phyloP scores from a whole-genome alignment of 306 rosid genomes.

The Prunus salicina region DNA sequence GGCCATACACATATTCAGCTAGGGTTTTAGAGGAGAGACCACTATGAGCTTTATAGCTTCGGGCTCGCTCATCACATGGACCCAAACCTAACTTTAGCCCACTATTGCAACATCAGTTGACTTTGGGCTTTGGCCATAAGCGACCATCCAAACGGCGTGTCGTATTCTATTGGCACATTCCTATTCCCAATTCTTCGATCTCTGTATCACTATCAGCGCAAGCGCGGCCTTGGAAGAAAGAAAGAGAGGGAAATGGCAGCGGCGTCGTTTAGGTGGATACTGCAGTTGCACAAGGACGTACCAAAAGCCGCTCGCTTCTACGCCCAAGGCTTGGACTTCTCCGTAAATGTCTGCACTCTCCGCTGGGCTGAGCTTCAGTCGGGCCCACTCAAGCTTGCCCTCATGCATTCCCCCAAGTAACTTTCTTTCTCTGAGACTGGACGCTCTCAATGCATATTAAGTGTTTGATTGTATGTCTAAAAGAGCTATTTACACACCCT shows the following conservation, averaged over 20 bases:
- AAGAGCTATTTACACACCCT: background rate
- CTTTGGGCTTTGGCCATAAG: background rate
- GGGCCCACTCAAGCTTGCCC: constrained; percentile 78
- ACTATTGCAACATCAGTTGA: background rate
- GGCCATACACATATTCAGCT: no score
- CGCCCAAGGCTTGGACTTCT: constrained; percentile 74
- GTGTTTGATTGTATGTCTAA: constrained; percentile 46
- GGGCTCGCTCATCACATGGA: background rate
- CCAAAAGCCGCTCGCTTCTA: constrained; percentile 84
- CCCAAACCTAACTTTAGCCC: background rate
- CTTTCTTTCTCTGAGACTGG: background rate
- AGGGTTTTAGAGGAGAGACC: background rate
- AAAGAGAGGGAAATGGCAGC: constrained; percentile 35
- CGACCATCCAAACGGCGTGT: background rate
- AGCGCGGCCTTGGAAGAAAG: background rate
- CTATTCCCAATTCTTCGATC: background rate
- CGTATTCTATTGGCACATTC: background rate
- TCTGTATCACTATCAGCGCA: background rate
- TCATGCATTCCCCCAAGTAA: constrained; percentile 70
- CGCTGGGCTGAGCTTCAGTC: constrained; percentile 93
- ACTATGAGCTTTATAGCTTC: background rate
- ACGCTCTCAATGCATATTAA: background rate
- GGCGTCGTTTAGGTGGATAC: constrained; percentile 77
- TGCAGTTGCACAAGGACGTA: constrained; percentile 83
- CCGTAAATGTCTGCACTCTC: constrained; percentile 67